Evolutionary conservation across 2,329 filamentous ascomycete genomes (phyloP).

Genomic region (Shiraia sp.): DNA sequence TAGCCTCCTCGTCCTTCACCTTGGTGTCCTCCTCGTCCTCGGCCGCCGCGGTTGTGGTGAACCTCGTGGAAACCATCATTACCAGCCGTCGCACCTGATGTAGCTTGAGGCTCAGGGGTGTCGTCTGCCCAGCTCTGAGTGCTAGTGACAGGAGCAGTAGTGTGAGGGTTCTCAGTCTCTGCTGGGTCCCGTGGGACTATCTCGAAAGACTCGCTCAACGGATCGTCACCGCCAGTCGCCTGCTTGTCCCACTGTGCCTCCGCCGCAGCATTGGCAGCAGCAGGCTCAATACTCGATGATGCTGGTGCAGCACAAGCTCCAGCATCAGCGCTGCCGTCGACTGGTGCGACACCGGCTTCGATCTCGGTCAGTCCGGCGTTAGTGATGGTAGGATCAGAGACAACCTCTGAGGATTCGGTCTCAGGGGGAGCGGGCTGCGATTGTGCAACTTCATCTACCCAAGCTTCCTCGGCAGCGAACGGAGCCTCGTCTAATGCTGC

Average conservation of each 20-base stretch:
- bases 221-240: conserved; percentile 51
- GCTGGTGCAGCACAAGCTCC: conserved; percentile 37
- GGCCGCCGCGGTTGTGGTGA: conserved; percentile 48
- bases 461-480: conserved; percentile 58
- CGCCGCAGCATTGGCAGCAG: conserved; percentile 57
- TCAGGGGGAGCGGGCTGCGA: conserved; percentile 45
- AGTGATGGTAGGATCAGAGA: conserved; percentile 68
- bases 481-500: conserved; percentile 52
- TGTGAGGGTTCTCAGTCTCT: conserved; percentile 71
- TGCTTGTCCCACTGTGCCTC: conserved; percentile 69
- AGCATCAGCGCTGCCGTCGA: conserved; percentile 36
- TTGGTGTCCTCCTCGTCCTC: conserved; percentile 53
- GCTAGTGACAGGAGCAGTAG: conserved; percentile 58
- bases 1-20: conserved; percentile 57
- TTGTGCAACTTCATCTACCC: conserved; percentile 53
- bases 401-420: conserved; percentile 40
- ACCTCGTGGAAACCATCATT: conserved; percentile 76
- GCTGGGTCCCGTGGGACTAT: conserved; percentile 72
- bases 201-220: conserved; percentile 71
- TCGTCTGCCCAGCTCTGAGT: conserved; percentile 84
- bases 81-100: conserved; percentile 37
- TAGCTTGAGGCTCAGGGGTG: conserved; percentile 48
- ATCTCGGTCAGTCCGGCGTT: conserved; percentile 72
- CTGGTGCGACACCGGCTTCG: conserved; percentile 44
- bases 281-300: conserved; percentile 46